phyloP scores from a whole-genome alignment of 2,329 filamentous ascomycete genomes.

The Cucurbitaria berberidis region DNA sequence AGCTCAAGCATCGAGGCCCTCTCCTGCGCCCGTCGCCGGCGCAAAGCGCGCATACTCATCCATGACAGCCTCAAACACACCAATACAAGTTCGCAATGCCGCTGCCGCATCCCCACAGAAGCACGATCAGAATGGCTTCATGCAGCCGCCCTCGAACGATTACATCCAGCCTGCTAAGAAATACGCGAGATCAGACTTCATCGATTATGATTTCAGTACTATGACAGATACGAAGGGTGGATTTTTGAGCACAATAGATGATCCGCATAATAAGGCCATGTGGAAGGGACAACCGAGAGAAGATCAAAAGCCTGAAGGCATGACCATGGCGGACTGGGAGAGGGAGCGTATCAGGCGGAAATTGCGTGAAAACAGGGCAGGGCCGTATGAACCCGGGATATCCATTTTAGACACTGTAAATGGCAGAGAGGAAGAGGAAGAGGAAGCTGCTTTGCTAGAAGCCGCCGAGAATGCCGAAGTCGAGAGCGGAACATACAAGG shows the following conservation, averaged over 20 bases:
- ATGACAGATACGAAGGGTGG: conserved; percentile 99
- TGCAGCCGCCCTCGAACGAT: conserved; percentile 50
- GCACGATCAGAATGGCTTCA: conserved; percentile 46
- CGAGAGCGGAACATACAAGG: conserved; percentile 38
- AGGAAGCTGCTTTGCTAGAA: conserved; percentile 34
- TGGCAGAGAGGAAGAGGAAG: conserved; percentile 38
- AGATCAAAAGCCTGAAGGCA: conserved; percentile 78
- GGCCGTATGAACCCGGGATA: conserved; percentile 88
- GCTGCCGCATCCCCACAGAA: conserved; percentile 62
- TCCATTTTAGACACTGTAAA: conserved; percentile 67
- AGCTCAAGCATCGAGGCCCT: conserved; percentile 29
- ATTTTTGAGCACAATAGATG: conserved; percentile 88
- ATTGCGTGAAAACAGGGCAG: conserved; percentile 74
- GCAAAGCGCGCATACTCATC: conserved; percentile 75
- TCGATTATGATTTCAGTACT: conserved; percentile 97
- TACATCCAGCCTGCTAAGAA: conserved; percentile 79
- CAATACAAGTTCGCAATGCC: conserved; percentile 64
- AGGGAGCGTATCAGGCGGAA: conserved; percentile 75
- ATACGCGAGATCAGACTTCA: conserved; percentile 78
- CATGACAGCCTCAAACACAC: conserved; percentile 63
- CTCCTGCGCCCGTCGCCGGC: conserved; percentile 52
- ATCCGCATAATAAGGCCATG: conserved; percentile 84
- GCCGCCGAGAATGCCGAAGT: conserved; percentile 52
- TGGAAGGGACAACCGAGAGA: conserved; percentile 49
- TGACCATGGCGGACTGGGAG: conserved; percentile 94